Evolutionary conservation across 1,284 basidiomycete species (phyloP).

Genomic region (Singerocomus inundabilis): DNA sequence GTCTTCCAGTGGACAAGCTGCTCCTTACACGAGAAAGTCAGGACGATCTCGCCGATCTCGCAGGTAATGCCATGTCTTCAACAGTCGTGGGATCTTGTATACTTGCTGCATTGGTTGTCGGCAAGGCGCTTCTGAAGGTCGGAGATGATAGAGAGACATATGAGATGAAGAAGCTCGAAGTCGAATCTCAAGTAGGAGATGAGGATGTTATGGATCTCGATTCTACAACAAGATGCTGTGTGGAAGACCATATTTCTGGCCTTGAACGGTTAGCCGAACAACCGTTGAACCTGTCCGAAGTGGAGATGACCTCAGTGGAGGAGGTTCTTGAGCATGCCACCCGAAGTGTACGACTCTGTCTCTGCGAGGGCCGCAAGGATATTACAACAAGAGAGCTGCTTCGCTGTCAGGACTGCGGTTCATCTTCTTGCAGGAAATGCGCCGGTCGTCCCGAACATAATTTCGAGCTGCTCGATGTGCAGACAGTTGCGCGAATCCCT

Average conservation of each 20-base stretch:
- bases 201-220: constrained; percentile 50
- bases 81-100: constrained; percentile 94
- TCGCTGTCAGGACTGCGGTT: constrained; percentile 74
- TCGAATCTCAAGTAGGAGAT: constrained; percentile 38
- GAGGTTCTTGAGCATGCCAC: constrained; percentile 66
- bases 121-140: constrained; percentile 60
- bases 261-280: constrained; percentile 62
- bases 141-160: constrained; percentile 64
- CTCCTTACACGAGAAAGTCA: constrained; percentile 90
- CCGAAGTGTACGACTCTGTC: constrained; percentile 77
- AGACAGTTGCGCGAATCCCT: constrained; percentile 50
- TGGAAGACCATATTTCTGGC: constrained; percentile 62
- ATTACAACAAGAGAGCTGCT: constrained; percentile 72
- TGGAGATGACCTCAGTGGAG: constrained; percentile 45
- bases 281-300: constrained; percentile 69
- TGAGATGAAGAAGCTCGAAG: constrained; percentile 53
- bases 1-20: constrained; percentile 88
- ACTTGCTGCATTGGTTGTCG: constrained; percentile 74
- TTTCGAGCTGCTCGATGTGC: constrained; percentile 54
- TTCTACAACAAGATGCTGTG: constrained; percentile 22
- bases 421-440: constrained; percentile 82
- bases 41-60: constrained; percentile 91
- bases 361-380: constrained; percentile 84
- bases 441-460: constrained; percentile 90
- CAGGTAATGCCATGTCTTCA: constrained; percentile 96